Percentiles rank a stretch among this genome's conserved stretches.
Conservation (phyloP, 2,329 filamentous ascomycete species). For the Talaromyces pinophilus region DNA sequence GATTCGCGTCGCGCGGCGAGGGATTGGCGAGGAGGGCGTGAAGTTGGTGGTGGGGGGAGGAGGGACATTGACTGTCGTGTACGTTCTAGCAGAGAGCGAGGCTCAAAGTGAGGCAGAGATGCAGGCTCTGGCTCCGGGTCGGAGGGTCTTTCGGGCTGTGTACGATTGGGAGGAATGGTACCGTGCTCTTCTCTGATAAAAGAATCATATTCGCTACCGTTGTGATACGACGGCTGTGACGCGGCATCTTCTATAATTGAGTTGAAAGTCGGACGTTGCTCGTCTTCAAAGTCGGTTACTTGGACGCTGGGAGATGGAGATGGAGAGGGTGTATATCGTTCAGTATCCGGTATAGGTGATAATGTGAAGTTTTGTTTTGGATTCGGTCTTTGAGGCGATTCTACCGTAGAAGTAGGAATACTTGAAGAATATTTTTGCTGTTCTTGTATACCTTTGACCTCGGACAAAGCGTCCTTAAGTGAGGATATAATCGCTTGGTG, state of each 20-base stretch:
- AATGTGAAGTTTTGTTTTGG: constrained; percentile 7
- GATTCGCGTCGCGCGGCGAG: constrained; percentile 33
- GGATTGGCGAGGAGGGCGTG: constrained; percentile 27
- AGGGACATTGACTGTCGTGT: constrained; percentile 79
- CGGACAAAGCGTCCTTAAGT: constrained; percentile 36
- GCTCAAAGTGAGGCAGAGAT: constrained; percentile 30
- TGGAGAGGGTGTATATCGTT: constrained; percentile 2
- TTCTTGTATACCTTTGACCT: constrained; percentile 32
- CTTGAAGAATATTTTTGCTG: background rate
- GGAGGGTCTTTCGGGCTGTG: background rate
- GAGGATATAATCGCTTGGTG: constrained; percentile 38
- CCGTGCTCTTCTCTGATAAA: background rate
- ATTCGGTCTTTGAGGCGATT: constrained; percentile 3
- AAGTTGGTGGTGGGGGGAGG: constrained; percentile 42
- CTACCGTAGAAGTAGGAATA: background rate
- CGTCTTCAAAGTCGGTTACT: constrained; percentile 14
- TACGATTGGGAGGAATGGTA: background rate
- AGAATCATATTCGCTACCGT: background rate
- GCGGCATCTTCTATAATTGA: background rate
- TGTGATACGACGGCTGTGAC: background rate
- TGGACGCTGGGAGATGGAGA: constrained; percentile 14
- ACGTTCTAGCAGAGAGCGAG: constrained; percentile 66
- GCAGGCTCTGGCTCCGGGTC: constrained; percentile 20
- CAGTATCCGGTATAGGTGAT: constrained; percentile 20
- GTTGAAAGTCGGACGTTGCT: background rate